Evolutionary conservation across 495 filamentous ascomycete species (phyloP), one percentile per base, ranked within the genome.

Genomic region (Sordaria brevicollis): DNA sequence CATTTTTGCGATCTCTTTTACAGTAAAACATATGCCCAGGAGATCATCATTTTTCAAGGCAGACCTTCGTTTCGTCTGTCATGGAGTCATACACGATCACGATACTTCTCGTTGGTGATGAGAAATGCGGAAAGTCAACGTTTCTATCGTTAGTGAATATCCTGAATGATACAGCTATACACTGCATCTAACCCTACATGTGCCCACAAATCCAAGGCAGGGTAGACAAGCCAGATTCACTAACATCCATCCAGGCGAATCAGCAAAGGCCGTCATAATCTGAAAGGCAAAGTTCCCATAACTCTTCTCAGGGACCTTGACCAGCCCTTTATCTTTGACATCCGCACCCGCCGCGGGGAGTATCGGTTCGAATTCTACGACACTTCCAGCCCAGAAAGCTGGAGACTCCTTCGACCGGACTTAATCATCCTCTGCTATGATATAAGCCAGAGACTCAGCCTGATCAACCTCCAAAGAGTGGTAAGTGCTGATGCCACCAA

Each of bases 301-400:
- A 82, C 84, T n/a, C 75, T 85, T 34, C 84, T 96, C 37, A 87
- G 86, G 65, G 92, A 96, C 81, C 77, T 84, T 70, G 87, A 96
- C 77, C 93, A 97, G 79, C 93, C 93, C 15, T 96, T 92, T 78
- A 80, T 90, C 66, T 95, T 93, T 77, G 86, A 93, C 66, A 87
- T 96, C 70, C 87, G 86, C 65, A 86, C 88, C 54, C 76, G 79
- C 37, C 76, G 57, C 19, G 86, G 86, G 15, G 83, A 83, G 5
- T 96, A 92, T 77, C 88, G 87, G 37, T 83, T 96, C 70, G 85
- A 92, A 74, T 88, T 95, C 77, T 92, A 88, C 77, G 93, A 97
- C 74, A 96, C 93, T 15, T 83, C 88, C 1, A 89, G 83, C 71
- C 90, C 93, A 5, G 88, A 88, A 33, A 88, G 88, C 76, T 97